Percentiles rank a stretch among this genome's conserved stretches.
These are phyloP conservation scores for Vicia faba DNA, from an alignment of 306 rosid species.

Conservation along the genomic window DNA sequence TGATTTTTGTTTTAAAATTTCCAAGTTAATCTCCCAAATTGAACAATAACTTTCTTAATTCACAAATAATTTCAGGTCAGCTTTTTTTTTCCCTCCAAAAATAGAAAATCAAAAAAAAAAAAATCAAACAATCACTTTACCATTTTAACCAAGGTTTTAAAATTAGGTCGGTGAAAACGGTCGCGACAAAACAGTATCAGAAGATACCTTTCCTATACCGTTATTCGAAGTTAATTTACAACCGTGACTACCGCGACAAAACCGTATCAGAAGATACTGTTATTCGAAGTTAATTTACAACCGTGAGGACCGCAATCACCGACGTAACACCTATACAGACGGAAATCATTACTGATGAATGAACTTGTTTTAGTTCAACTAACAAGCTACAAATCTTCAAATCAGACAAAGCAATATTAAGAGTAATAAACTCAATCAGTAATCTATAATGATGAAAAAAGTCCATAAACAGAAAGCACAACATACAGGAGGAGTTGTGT, in stretches of 20 bases:
- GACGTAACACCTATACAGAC: too few species aligned
- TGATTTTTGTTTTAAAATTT: background rate
- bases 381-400: background rate
- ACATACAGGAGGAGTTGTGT: constrained; percentile 72
- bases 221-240: too few species aligned
- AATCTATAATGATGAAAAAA: background rate
- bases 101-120: background rate
- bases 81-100: background rate
- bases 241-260: too few species aligned
- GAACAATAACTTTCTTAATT: background rate
- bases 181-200: too few species aligned
- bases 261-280: too few species aligned
- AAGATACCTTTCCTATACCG: too few species aligned
- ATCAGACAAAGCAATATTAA: background rate
- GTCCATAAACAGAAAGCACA: constrained; percentile 4
- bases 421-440: background rate
- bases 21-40: constrained; percentile 5
- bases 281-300: too few species aligned
- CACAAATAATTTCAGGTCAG: background rate
- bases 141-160: too few species aligned
- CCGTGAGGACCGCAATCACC: too few species aligned
- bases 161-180: too few species aligned
- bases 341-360: too few species aligned
- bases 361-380: too few species aligned
- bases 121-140: background rate